Evolutionary conservation across 1,139 yeast species (phyloP).

Genomic region (Blastobotrys illinoisensis): DNA sequence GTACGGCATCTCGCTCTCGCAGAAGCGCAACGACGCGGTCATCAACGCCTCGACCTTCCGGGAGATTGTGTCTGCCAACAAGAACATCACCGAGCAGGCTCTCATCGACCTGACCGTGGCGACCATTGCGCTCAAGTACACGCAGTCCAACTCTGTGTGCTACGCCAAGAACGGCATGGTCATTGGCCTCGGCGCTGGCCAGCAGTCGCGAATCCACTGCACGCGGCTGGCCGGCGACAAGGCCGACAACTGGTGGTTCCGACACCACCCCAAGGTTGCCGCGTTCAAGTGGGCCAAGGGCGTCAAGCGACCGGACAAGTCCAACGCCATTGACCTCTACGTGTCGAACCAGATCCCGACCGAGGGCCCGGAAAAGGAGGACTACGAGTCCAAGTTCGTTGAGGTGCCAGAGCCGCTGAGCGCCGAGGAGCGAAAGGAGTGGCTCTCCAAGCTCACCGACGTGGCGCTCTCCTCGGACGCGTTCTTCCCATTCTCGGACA

Average conservation of each 20-base stretch:
- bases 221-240: slow-evolving; percentile 98
- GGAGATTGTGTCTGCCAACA: slow-evolving; percentile 85
- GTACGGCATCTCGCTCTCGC: slow-evolving; percentile 90
- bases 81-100: slow-evolving; percentile 85
- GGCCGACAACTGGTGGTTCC: slow-evolving; percentile 99
- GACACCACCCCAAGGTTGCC: slow-evolving; percentile 93
- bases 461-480: slow-evolving; percentile 96
- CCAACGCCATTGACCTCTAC: slow-evolving; percentile 91
- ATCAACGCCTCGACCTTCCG: slow-evolving; percentile 83
- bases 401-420: slow-evolving; percentile 82
- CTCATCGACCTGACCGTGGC: slow-evolving; percentile 91
- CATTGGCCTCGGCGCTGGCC: slow-evolving; percentile 98
- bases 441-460: slow-evolving; percentile 71
- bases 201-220: slow-evolving; percentile 98
- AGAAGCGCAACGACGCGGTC: slow-evolving; percentile 96
- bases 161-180: slow-evolving; percentile 99
- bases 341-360: slow-evolving; percentile 90
- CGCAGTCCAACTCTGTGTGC: slow-evolving; percentile 97
- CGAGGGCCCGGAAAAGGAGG: slow-evolving; percentile 86
- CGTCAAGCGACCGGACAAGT: slow-evolving; percentile 96
- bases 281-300: slow-evolving; percentile 97
- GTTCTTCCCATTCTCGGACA: slow-evolving; percentile 99
- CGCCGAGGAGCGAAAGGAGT: slow-evolving; percentile 74
- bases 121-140: slow-evolving; percentile 92
- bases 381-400: slow-evolving; percentile 77